These are phyloP conservation scores for Metarhizium anisopliae DNA, from an alignment of 2,329 filamentous ascomycete genomes.

Conservation along the genomic window DNA sequence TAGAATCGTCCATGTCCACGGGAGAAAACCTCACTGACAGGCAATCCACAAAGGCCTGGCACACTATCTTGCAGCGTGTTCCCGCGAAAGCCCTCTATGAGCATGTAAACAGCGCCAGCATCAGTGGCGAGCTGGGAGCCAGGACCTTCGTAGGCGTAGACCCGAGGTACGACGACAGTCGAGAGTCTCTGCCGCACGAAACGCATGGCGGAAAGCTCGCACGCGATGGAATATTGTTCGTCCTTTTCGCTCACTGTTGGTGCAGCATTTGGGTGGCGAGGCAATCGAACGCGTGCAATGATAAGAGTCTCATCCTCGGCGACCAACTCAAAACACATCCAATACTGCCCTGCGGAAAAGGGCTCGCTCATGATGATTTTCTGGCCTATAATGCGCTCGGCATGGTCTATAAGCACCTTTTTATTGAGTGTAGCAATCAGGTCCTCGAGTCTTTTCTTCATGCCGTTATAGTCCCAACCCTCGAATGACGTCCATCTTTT, in stretches of 20 bases:
- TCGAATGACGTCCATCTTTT: slow-evolving; percentile 10
- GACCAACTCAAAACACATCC: slow-evolving; percentile 17
- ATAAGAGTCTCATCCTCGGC: slow-evolving; percentile 12
- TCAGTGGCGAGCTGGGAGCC: slow-evolving; percentile 9
- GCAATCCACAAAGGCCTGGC: slow-evolving; percentile 11
- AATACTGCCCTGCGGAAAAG: slow-evolving; percentile 20
- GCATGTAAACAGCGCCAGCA: slow-evolving; percentile 16
- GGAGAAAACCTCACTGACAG: slow-evolving; percentile 8
- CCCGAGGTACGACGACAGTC: too few relatives aligned
- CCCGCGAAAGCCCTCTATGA: slow-evolving; percentile 17
- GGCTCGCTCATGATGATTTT: slow-evolving; percentile 18
- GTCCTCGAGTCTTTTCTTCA: slow-evolving; percentile 11
- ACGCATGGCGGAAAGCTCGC: slow-evolving; percentile 13
- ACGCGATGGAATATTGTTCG: slow-evolving; percentile 9
- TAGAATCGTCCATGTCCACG: neutral
- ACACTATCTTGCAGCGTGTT: slow-evolving; percentile 14
- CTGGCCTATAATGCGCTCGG: slow-evolving; percentile 12
- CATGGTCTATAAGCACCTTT: slow-evolving; percentile 11
- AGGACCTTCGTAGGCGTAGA: slow-evolving; percentile 2
- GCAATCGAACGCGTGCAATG: slow-evolving; percentile 14
- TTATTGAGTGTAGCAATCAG: slow-evolving; percentile 11
- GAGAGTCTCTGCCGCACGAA: slow-evolving; percentile 6
- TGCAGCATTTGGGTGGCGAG: slow-evolving; percentile 12
- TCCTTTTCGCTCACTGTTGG: slow-evolving; percentile 5
- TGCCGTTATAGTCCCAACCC: slow-evolving; percentile 15